Evolutionary conservation across 257 asterid species (phyloP).

Genomic region (Cruciata laevipes): DNA sequence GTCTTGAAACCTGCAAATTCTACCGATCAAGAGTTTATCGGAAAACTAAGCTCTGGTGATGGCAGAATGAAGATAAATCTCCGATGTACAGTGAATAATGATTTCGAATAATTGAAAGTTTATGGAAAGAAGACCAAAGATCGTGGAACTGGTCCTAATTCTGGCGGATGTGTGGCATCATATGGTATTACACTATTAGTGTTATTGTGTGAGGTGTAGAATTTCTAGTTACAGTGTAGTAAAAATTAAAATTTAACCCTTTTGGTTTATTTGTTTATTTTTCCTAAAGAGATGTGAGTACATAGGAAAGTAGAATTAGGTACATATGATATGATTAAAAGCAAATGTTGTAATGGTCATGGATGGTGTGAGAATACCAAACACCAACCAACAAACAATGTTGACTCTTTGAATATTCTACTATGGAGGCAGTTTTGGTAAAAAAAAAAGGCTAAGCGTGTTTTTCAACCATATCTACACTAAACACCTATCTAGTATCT

Average conservation of each 20-base stretch:
- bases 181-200: no score
- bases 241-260: neutral
- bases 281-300: neutral
- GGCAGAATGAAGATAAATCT: no score
- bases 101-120: neutral
- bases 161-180: neutral
- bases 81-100: no score
- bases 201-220: neutral
- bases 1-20: no score
- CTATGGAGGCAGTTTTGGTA: neutral
- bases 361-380: constrained; percentile 5
- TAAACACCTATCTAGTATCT: no score
- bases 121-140: neutral
- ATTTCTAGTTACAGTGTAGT: neutral
- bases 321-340: neutral
- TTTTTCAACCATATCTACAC: neutral
- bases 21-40: no score
- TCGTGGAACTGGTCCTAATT: constrained; percentile 19
- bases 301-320: neutral
- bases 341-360: neutral
- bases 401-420: constrained; percentile 3
- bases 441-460: neutral
- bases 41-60: neutral
- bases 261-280: neutral
- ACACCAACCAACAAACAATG: constrained; percentile 3